Evolutionary conservation across 2,329 filamentous ascomycete species (phyloP).

Genomic region (Parascedosporium putredinis): DNA sequence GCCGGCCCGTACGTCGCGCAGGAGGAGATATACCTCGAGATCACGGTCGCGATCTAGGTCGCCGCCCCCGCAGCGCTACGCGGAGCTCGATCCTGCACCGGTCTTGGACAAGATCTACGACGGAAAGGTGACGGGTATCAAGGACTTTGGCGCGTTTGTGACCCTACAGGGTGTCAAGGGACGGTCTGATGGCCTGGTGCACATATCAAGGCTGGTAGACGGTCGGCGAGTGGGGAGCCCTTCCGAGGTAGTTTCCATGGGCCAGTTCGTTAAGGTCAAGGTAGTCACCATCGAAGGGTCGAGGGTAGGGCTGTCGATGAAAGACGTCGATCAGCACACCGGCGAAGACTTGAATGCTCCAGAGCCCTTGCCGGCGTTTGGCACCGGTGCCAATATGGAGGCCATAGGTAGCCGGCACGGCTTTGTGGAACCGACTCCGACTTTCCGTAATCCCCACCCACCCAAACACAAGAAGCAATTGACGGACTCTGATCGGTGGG

Average conservation of each 20-base stretch:
- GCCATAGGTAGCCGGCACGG: slow-evolving; percentile 60
- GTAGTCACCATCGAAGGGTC: slow-evolving; percentile 72
- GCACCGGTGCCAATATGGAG: slow-evolving; percentile 85
- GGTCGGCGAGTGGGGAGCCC: slow-evolving; percentile 85
- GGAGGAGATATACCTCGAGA: slow-evolving; percentile 22
- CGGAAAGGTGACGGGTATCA: slow-evolving; percentile 81
- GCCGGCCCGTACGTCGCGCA: slow-evolving; percentile 17
- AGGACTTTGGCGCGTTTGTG: slow-evolving; percentile 93
- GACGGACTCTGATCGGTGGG: slow-evolving; percentile 95
- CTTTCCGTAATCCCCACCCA: slow-evolving; percentile 27
- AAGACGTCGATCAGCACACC: slow-evolving; percentile 85
- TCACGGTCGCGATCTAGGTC: slow-evolving; percentile 23
- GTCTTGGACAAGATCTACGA: slow-evolving; percentile 81
- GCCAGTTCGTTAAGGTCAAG: slow-evolving; percentile 86
- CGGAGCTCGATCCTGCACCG: slow-evolving; percentile 70
- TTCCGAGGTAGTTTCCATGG: slow-evolving; percentile 70
- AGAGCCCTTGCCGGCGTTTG: slow-evolving; percentile 61
- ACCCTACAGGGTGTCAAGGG: slow-evolving; percentile 80
- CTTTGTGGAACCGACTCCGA: slow-evolving; percentile 36
- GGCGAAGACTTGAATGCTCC: slow-evolving; percentile 69
- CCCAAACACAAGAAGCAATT: slow-evolving; percentile 73
- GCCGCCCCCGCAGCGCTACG: too few relatives aligned
- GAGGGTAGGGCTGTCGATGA: slow-evolving; percentile 86
- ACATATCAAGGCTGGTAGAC: slow-evolving; percentile 79
- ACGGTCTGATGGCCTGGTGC: slow-evolving; percentile 85